A percentile compares a stretch with the other conserved stretches of the same genome.
Evolutionary conservation across 257 asterid genomes (phyloP).

Genomic region (Knoxia roxburghii): DNA sequence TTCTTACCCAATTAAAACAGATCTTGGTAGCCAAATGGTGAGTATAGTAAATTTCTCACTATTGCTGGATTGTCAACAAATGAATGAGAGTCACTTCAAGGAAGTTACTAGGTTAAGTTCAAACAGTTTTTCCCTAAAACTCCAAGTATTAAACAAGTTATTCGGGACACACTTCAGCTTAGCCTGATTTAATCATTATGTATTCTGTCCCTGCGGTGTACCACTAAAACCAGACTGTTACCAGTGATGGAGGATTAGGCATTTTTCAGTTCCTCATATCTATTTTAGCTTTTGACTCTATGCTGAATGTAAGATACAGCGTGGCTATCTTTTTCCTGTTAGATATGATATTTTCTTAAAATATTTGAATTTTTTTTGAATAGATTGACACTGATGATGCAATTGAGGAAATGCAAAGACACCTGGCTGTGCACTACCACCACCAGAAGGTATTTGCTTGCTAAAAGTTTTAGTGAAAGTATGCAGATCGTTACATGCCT

Average conservation of each 20-base stretch:
- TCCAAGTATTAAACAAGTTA: slow-evolving; percentile 1
- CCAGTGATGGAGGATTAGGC: neutral
- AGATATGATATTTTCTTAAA: neutral
- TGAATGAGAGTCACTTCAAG: neutral
- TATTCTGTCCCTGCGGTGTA: no score
- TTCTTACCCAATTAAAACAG: neutral
- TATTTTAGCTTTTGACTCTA: neutral
- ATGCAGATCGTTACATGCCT: neutral
- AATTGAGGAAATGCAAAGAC: slow-evolving; percentile 55
- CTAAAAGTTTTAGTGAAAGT: slow-evolving; percentile 10
- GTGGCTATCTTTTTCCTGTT: neutral
- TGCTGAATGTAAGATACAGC: neutral
- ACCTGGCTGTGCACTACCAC: slow-evolving; percentile 63
- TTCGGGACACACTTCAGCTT: neutral
- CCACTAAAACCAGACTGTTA: neutral
- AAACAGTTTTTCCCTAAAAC: neutral
- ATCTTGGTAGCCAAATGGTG: neutral
- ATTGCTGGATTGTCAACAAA: neutral
- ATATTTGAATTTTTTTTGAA: slow-evolving; percentile 6
- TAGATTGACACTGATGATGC: slow-evolving; percentile 69
- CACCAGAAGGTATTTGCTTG: slow-evolving; percentile 59
- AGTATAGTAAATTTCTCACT: neutral
- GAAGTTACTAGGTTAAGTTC: neutral
- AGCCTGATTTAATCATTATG: neutral
- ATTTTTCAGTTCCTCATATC: neutral